Base-by-base conservation (phyloP, 768 basidiomycete species). In the Gloeophyllum trabeum region DNA sequence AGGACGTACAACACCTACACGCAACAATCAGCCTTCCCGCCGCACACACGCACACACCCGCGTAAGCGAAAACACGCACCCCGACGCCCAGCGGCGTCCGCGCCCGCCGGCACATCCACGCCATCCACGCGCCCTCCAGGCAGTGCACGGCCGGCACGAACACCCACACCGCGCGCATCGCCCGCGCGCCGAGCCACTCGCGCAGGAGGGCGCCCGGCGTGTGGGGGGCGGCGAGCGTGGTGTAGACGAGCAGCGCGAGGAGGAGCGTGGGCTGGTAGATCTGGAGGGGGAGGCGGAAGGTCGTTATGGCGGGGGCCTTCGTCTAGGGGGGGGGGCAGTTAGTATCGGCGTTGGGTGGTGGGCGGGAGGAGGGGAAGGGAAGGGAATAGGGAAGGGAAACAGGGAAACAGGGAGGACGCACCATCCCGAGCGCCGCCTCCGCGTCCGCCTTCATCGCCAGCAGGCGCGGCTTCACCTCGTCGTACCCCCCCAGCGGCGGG, bases 381-480 rank as follows among this genome's bases (percentile, higher is more conserved):
- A 39, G 26, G 23, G 44, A 34, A 14, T 30, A 44, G 20, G n/a
- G 10, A 14, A 4, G n/a, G n/a, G n/a, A n/a, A n/a, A n/a, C n/a
- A n/a, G 28, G 28, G 28, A 32, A 32, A 16, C 16, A 16, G 16
- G 28, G 2, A 22, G 35, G 5, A 58, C 75, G 20, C 43, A 81
- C 85, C 81, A 84, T 86, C 21, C 87, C 86, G 14, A 90, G 69
- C 1, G 75, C 70, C 54, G 84, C 84, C 53, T 89, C 82, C 0
- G 87, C 82, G 20, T 83, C 67, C 0, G 76, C 76, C 53, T 86
- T 88, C 87, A 89, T 90, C 43, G 75, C 67, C 18, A 89, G 60
- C 19, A 90, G 56, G 6, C 87, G 75, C 2, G 84, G 83, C 53
- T 87, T 88, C 20, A 90, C 85, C 25, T 87, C 86, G 1, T 85